Conservation (phyloP, 805 yeast genomes). For the Zygosaccharomyces kombuchaensis region DNA sequence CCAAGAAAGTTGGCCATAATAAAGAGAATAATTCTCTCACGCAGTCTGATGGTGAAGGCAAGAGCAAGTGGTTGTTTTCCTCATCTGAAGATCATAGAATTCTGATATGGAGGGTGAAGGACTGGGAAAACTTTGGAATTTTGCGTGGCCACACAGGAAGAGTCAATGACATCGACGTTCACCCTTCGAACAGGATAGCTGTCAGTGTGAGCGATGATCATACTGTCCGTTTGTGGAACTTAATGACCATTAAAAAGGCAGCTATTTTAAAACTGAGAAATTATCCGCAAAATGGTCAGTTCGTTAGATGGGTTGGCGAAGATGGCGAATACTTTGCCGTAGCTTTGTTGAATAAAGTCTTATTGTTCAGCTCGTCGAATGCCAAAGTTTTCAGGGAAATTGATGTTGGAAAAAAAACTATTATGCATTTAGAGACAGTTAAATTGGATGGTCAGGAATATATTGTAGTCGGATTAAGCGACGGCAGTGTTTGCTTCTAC, state of each 20-base stretch:
- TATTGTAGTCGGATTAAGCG: constrained; percentile 61
- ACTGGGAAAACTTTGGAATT: constrained; percentile 89
- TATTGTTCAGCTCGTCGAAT: constrained; percentile 59
- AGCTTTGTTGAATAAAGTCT: constrained; percentile 61
- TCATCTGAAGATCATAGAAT: constrained; percentile 90
- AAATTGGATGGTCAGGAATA: constrained; percentile 48
- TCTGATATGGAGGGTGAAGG: constrained; percentile 90
- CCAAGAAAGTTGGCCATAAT: constrained; percentile 41
- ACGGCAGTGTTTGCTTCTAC: constrained; percentile 65
- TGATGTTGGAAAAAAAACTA: constrained; percentile 44
- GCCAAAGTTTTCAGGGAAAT: constrained; percentile 56
- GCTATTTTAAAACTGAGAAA: constrained; percentile 69
- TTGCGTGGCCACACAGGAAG: constrained; percentile 86
- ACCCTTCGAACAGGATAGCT: constrained; percentile 86
- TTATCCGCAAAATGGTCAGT: constrained; percentile 63
- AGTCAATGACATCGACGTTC: constrained; percentile 81
- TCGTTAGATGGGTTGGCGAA: constrained; percentile 58
- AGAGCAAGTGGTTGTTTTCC: constrained; percentile 74
- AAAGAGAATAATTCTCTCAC: constrained; percentile 21
- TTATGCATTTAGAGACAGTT: constrained; percentile 64
- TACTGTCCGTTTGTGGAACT: constrained; percentile 85
- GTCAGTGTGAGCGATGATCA: constrained; percentile 83
- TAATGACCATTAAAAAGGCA: constrained; percentile 95
- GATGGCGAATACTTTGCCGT: constrained; percentile 72
- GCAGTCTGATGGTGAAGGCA: constrained; percentile 36